Base-by-base conservation (phyloP, 805 yeast species). In the Wickerhamiella occidentalis region DNA sequence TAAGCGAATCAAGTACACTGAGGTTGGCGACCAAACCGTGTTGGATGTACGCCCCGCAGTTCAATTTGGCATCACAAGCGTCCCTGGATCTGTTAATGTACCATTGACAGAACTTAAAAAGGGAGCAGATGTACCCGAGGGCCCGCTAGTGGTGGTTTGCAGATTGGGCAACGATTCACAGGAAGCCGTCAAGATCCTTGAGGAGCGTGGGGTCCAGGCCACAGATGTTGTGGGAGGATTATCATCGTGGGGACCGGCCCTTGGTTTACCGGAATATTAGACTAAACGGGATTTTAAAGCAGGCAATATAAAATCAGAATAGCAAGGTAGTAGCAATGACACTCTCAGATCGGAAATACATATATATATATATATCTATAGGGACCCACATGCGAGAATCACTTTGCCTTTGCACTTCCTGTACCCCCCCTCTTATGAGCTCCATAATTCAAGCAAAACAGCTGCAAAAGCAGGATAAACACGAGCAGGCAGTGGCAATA, bases 141-240 rank as follows among this genome's bases (percentile, higher is more conserved):
- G 28, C 26, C 26, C 42, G 6, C 30, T 40, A 15, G 74, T 71
- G 49, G 82, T 86, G 0, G 69, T 90, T 17, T 92, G 98, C 64
- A 72, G 96, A 28, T 79, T 72, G 60, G 98, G 98, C 8, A 87
- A 85, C 62, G 97, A 92, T 61, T 88, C 97, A 0, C 87, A 84
- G 58, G 63, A 78, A 15, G 94, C 95, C 0, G 79, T 83, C 1
- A 64, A 71, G 50, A 65, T 70, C 40, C 63, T 88, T 42, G 68
- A 73, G 45, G 69, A 71, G 1, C 68, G 75, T 41, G 76, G 77
- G 0, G 64, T 76, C 15, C 51, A 58, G 0, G 63, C 74, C 17
- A 73, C 65, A 47, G 95, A 90, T 61, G 69, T 90, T 4, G 68
- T 62, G 9, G 97, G 97, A 1, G 98, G 98, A 0, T 66, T 87